Percentiles rank a stretch among this genome's conserved stretches.
Conservation (phyloP, 2,329 filamentous ascomycete genomes). For the Clonostachys chloroleuca region DNA sequence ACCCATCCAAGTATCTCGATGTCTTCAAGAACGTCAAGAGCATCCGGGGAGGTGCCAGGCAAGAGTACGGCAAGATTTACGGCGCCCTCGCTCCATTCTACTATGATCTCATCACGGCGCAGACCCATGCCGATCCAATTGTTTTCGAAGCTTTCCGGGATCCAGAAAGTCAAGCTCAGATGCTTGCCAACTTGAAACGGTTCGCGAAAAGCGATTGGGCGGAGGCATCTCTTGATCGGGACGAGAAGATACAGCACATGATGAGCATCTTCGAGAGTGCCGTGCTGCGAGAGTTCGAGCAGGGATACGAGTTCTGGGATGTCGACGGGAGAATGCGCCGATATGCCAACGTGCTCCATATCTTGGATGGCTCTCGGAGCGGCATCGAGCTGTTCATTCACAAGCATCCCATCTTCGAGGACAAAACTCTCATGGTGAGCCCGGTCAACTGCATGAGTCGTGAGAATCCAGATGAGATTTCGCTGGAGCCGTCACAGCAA, state of each 20-base stretch:
- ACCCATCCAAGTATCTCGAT: constrained; percentile 61
- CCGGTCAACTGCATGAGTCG: constrained; percentile 78
- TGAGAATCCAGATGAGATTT: constrained; percentile 60
- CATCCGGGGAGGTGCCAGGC: constrained; percentile 76
- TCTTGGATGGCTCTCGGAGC: constrained; percentile 74
- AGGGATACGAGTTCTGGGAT: constrained; percentile 85
- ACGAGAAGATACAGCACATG: constrained; percentile 70
- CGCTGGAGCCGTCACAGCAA: constrained; percentile 71
- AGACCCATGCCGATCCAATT: constrained; percentile 72
- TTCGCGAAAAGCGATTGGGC: constrained; percentile 82
- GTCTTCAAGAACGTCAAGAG: constrained; percentile 71
- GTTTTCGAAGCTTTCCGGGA: constrained; percentile 85
- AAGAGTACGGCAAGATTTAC: constrained; percentile 90
- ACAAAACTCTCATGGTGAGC: constrained; percentile 61
- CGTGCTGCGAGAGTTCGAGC: constrained; percentile 86
- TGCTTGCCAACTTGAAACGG: constrained; percentile 73
- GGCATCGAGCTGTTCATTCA: constrained; percentile 83
- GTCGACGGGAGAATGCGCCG: constrained; percentile 83
- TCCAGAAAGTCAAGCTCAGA: constrained; percentile 85
- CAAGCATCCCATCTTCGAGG: constrained; percentile 79
- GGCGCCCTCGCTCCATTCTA: constrained; percentile 87
- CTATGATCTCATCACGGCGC: constrained; percentile 69
- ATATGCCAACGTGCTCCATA: constrained; percentile 81
- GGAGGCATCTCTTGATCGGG: constrained; percentile 65
- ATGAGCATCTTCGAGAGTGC: constrained; percentile 84